Evolutionary conservation across 129 eudicot genomes (phyloP), one percentile per base, ranked within the genome.

Genomic region (Chrysanthemum makinoi): DNA sequence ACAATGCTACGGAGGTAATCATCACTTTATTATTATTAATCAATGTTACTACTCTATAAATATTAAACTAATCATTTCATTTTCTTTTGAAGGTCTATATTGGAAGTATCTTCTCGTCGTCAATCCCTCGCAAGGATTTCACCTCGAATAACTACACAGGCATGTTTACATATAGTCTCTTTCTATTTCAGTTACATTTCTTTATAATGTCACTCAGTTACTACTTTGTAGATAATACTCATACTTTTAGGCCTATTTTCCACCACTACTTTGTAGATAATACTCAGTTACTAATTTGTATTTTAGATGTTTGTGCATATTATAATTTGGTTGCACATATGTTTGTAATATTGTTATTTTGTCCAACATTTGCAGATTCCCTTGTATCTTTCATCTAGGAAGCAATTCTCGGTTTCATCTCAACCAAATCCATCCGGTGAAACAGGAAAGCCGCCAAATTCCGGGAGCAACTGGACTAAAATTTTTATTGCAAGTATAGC

Each of bases 351-450:
- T 56, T 64, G 64, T 67, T 69, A 62, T 39, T 39, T 39, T 35
- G 7, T 35, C 43, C 7, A 35, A 35, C 43, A 35, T 35, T 5
- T 35, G 83, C 97, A 90, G 99, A 74, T 87, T 75, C 90, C 93
- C 65, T 83, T 89, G 69, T 83, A 81, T 81, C 92, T 85, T 83
- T 84, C 86, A 56, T 77, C 83, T 64, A 79, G 91, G 83, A 92
- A 82, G 86, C 83, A 83, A 24, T 90, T 81, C 43, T 90, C 99
- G 68, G 84, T 74, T 82, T 77, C 85, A 57, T 48, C 96, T 65
- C 81, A 52, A 72, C 57, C 80, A 13, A 83, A 83, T 82, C 81
- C 62, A 18, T 74, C 87, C 18, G 82, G 81, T 50, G 59, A 88
- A 33, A 65, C 82, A 33, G 81, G 80, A 64, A 77, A 82, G 69